A percentile compares a stretch with the other conserved stretches of the same genome.
Conservation (phyloP, 371 early-diverging fungal genomes). For the Zychaea mexicana region DNA sequence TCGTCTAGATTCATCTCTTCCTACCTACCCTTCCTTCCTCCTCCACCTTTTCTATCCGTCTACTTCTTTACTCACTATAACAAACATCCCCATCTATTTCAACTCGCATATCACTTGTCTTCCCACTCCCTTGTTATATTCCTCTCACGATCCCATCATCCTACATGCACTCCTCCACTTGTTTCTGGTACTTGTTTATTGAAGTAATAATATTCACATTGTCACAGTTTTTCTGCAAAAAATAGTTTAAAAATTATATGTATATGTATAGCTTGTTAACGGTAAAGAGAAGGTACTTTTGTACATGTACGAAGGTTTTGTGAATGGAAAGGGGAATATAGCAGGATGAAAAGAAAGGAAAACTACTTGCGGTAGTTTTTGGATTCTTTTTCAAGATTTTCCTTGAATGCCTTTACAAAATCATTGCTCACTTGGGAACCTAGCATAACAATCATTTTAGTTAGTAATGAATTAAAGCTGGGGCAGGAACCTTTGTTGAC, state of each 20-base stretch:
- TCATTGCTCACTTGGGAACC: constrained; percentile 34
- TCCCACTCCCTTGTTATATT: no score
- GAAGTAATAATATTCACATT: background rate
- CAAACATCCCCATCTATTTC: background rate
- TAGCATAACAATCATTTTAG: no score
- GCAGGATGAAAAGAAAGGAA: no score
- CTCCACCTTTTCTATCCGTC: background rate
- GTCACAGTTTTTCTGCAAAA: background rate
- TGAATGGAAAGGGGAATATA: no score
- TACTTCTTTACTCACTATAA: background rate
- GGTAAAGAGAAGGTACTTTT: no score
- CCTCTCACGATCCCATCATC: no score
- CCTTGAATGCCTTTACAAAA: constrained; percentile 52
- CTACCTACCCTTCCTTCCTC: no score
- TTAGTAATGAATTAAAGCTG: no score
- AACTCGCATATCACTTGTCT: no score
- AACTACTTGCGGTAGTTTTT: constrained; percentile 24
- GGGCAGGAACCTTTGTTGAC: background rate
- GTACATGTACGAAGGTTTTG: no score
- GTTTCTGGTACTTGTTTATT: background rate
- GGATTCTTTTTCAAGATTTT: constrained; percentile 52
- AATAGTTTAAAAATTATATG: background rate
- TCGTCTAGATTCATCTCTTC: constrained; percentile 15
- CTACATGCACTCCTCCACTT: background rate
- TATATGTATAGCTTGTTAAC: no score